Conservation (phyloP, 305 asterid genomes). For the Stenogyne calaminthoides region DNA sequence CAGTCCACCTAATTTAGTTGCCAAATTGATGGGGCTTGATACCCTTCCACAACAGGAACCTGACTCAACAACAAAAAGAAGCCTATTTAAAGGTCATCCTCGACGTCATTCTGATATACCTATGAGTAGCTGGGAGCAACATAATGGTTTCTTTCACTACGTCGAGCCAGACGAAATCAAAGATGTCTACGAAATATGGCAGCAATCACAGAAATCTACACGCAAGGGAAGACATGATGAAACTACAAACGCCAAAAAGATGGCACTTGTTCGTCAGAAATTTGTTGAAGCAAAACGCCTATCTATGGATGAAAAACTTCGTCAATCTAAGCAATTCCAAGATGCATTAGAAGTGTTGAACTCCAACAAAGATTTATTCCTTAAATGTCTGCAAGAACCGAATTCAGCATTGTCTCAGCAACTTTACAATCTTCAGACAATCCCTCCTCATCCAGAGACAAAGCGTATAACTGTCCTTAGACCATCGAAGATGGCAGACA, state of each 20-base stretch:
- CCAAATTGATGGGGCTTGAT: constrained; percentile 97
- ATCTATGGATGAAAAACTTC: constrained; percentile 76
- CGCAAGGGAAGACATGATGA: constrained; percentile 54
- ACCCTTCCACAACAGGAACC: constrained; percentile 71
- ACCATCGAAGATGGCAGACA: constrained; percentile 74
- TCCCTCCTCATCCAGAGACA: constrained; percentile 68
- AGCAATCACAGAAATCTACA: constrained; percentile 52
- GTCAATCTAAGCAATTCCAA: constrained; percentile 83
- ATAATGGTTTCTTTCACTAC: constrained; percentile 52
- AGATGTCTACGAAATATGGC: constrained; percentile 71
- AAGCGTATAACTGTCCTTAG: constrained; percentile 88
- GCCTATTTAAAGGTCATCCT: constrained; percentile 57
- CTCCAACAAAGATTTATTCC: constrained; percentile 85
- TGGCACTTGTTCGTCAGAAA: constrained; percentile 89
- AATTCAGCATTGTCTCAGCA: constrained; percentile 67
- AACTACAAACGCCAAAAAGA: constrained; percentile 52
- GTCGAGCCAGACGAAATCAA: constrained; percentile 56
- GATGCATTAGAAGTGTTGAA: constrained; percentile 87
- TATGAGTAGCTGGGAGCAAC: constrained; percentile 64
- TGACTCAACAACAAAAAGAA: constrained; percentile 50
- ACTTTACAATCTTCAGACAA: constrained; percentile 51
- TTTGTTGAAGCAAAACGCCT: constrained; percentile 84
- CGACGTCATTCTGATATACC: constrained; percentile 68
- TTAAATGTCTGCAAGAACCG: constrained; percentile 88
- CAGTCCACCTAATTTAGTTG: constrained; percentile 84